Base-by-base conservation (phyloP, 352 stramenopile genomes). In the Phytophthora foliorum region DNA sequence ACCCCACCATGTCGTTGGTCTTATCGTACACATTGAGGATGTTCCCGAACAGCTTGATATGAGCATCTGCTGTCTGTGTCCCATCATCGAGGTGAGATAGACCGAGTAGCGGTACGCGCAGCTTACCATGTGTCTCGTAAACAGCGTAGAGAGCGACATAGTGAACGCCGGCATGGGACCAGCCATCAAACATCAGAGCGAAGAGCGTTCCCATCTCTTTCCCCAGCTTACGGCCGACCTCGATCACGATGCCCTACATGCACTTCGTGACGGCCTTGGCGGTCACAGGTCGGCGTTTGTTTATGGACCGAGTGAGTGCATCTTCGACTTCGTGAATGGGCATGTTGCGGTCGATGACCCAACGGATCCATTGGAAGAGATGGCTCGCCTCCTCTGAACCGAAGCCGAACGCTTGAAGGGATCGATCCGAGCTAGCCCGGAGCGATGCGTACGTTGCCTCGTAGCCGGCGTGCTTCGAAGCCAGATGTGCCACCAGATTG, bases 21-120 rank as follows among this genome's bases (percentile, higher is more conserved):
- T 74, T 69, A 16, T 69, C 36, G 56, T 66, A 64, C 1, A 74
- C 19, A 10, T 61, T 54, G 5, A 63, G 44, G 1, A 64, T 45
- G 24, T 44, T 41, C 19, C n/a, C 25, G 10, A 68, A 60, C 31
- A 63, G 22, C 14, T 74, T 3, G 1, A 58, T 19, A 29, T 72
- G 63, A 5, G 41, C 63, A 39, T 72, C 34, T 1, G 63, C 55
- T 19, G 41, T 67, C 42, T 57, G 57, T 0, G 44, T 48, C 6
- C 56, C 63, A 32, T 72, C 63, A 10, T 10, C 17, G 1, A 62
- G 36, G 11, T 49, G 55, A 1, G 49, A 62, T 11, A 72, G 17
- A 3, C 51, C 53, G 1, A 72, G 22, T 25, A 65, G 42, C 3
- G 38, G 63, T 13, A 45, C n/a, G 41, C 31, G 29, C 5, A 66